Percentiles rank a stretch among this genome's conserved stretches.
These are phyloP conservation scores for Ceratobasidium sp. DNA, from an alignment of 1,284 basidiomycete species.

Conservation along the genomic window DNA sequence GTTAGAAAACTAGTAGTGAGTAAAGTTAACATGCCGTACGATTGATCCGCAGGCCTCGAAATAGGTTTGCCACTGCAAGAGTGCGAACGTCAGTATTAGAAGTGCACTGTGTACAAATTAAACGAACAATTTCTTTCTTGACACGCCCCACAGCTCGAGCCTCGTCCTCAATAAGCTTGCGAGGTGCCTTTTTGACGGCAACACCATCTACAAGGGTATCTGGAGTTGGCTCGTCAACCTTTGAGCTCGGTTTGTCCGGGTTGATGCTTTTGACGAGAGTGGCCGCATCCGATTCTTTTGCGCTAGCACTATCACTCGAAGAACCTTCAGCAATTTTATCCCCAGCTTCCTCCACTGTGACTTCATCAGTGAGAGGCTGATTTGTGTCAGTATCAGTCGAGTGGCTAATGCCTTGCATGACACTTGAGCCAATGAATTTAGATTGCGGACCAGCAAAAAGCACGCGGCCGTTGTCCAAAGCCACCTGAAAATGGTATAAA, in stretches of 20 bases:
- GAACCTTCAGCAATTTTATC: slow-evolving; percentile 52
- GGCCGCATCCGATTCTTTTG: slow-evolving; percentile 42
- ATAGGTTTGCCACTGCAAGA: slow-evolving; percentile 74
- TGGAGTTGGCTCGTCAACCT: slow-evolving; percentile 47
- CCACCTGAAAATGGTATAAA: slow-evolving; percentile 58
- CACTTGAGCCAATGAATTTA: slow-evolving; percentile 72
- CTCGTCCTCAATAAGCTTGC: slow-evolving; percentile 92
- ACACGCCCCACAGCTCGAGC: slow-evolving; percentile 87
- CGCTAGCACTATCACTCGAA: slow-evolving; percentile 55
- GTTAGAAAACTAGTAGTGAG: not conserved
- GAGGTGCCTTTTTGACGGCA: slow-evolving; percentile 62
- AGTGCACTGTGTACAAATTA: not conserved
- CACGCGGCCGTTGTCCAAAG: slow-evolving; percentile 88
- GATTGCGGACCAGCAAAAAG: slow-evolving; percentile 75
- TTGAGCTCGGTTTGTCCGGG: not conserved
- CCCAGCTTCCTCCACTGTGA: slow-evolving; percentile 50
- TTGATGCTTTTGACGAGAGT: slow-evolving; percentile 35
- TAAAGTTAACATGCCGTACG: not conserved
- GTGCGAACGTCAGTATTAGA: not conserved
- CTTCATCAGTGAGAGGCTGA: slow-evolving; percentile 49
- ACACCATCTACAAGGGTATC: slow-evolving; percentile 52
- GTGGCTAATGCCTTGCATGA: slow-evolving; percentile 75
- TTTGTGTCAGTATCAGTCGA: slow-evolving; percentile 60
- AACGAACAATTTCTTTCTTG: slow-evolving; percentile 64
- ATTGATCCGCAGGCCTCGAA: slow-evolving; percentile 71